Evolutionary conservation across 2,329 filamentous ascomycete genomes (phyloP).

Genomic region (Samsoniella hepiali): DNA sequence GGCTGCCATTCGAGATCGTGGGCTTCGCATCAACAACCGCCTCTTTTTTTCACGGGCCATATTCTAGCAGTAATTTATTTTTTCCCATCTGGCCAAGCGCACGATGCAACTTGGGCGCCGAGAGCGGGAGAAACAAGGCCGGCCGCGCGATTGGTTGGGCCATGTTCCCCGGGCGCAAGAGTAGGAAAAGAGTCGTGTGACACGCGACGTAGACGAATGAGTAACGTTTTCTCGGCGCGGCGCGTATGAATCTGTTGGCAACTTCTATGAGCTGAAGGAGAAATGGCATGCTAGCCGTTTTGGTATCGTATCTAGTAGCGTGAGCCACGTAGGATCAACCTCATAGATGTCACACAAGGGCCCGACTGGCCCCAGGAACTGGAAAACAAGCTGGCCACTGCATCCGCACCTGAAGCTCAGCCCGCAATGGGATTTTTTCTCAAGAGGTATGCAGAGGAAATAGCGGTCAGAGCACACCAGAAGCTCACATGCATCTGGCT

Average conservation of each 20-base stretch:
- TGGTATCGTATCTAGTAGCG: neutral
- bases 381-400: neutral
- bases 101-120: neutral
- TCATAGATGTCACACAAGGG: conserved; percentile 13
- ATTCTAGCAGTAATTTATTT: neutral
- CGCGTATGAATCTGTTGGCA: neutral
- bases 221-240: conserved; percentile 3
- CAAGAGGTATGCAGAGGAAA: neutral
- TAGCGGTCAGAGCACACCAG: conserved; percentile 8
- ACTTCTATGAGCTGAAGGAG: neutral
- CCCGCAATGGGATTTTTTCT: neutral
- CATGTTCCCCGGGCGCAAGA: neutral
- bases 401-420: neutral
- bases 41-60: neutral
- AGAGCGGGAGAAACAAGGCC: neutral
- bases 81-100: neutral
- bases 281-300: neutral
- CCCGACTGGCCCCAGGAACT: neutral
- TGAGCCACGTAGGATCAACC: conserved; percentile 10
- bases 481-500: neutral
- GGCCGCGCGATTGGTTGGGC: conserved; percentile 7
- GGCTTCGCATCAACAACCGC: neutral
- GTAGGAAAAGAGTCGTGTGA: conserved; percentile 11
- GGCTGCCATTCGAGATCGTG: neutral
- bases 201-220: neutral